Base-by-base conservation (phyloP, 2,329 filamentous ascomycete species). In the Parafenestella ontariensis region DNA sequence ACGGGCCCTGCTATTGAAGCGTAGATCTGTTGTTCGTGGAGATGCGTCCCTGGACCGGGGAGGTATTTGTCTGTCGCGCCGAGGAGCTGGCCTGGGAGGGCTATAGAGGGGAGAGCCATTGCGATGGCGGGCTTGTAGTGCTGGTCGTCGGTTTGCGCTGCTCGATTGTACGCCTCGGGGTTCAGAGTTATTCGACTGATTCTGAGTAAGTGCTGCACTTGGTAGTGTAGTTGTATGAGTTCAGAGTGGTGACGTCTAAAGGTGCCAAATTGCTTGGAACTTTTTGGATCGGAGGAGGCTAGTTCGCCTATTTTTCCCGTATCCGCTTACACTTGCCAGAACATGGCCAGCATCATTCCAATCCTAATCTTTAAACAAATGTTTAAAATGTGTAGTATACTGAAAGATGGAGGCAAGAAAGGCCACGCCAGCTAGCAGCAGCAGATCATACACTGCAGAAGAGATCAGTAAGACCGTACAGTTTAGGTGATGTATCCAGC, bases 21-120 rank as follows among this genome's bases (percentile, higher is more conserved):
- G 75, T 89, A 89, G 64, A 97, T 85, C 54, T 88, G 85, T 59
- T 86, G 82, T 60, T 89, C 82, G 77, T 91, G 84, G 62, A 96
- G 82, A 76, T 98, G 92, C 0, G 92, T 96, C 62, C 94, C 95
- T 10, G 90, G 82, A 13, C 94, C 94, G 24, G 92, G 84, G 36
- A 83, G 78, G 76, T 89, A 93, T 62, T 86, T 85, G 50, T 83
- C 80, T 17, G 82, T 77, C 17, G 88, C 78, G 26, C 90, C 93
- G 36, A 99, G 85, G 41, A 87, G 79, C 73, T 95, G 90, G 72
- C 95, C 95, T 10, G 95, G 95, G 43, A 96, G 83, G 49, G 89
- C 90, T 64, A 92, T 54, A 3, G 71, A 58, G 13, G 74, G 73
- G 33, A 76, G 63, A n/a, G 72, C 61, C 73, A 76, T 76, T 46